Evolutionary conservation across 2,329 filamentous ascomycete genomes (phyloP).

Genomic region (Colletotrichum euphorbiae): DNA sequence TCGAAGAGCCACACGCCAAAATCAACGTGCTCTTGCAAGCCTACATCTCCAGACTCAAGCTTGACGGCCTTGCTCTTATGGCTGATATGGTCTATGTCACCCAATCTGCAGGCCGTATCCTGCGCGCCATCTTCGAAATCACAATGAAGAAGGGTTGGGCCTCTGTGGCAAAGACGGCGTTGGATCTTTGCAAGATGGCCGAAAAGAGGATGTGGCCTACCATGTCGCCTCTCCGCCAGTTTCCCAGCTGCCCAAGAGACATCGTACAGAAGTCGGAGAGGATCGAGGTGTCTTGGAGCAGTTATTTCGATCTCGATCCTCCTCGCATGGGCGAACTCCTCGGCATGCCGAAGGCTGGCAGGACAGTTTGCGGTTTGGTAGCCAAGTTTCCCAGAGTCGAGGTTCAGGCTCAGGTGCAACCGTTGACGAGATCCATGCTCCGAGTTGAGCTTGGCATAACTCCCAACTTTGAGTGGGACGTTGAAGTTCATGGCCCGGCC

Average conservation of each 20-base stretch:
- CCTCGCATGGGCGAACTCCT: conserved; percentile 96
- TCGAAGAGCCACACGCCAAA: conserved; percentile 96
- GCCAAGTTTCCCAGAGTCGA: conserved; percentile 94
- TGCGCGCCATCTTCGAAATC: conserved; percentile 96
- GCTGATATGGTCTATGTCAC: conserved; percentile 99
- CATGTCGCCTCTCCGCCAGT: conserved; percentile 95
- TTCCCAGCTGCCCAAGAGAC: conserved; percentile 83
- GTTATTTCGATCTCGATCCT: conserved; percentile 95
- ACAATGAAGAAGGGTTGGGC: conserved; percentile 98
- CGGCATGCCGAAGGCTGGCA: conserved; percentile 88
- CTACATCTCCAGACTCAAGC: conserved; percentile 93
- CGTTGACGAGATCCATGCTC: conserved; percentile 93
- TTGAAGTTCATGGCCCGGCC: conserved; percentile 84
- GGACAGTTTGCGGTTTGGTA: conserved; percentile 85
- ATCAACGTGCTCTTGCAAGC: conserved; percentile 98
- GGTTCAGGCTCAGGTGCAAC: conserved; percentile 92
- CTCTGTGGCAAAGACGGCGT: conserved; percentile 88
- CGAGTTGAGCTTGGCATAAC: conserved; percentile 90
- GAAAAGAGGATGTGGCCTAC: conserved; percentile 99
- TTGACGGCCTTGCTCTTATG: conserved; percentile 96
- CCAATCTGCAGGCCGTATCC: conserved; percentile 94
- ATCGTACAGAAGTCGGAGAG: conserved; percentile 93
- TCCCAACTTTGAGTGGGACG: conserved; percentile 97
- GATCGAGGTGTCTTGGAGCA: conserved; percentile 93
- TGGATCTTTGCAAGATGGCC: conserved; percentile 98